Evolutionary conservation across 2,329 filamentous ascomycete genomes (phyloP).

Genomic region (Septoria linicola): DNA sequence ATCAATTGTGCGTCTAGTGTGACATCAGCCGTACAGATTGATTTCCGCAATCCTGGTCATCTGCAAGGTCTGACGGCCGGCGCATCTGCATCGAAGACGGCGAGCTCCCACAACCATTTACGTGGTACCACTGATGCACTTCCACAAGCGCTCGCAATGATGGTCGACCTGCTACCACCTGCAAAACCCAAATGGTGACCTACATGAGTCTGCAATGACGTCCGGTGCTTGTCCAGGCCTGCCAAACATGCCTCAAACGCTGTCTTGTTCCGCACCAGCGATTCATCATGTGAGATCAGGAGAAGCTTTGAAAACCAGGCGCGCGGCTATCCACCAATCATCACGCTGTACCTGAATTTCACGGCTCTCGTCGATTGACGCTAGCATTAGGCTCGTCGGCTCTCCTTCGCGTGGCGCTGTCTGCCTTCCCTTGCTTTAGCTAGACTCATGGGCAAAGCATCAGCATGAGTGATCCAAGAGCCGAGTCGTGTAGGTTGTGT

Average conservation of each 20-base stretch:
- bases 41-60: slow-evolving; percentile 3
- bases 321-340: slow-evolving; percentile 20
- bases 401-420: slow-evolving; percentile 13
- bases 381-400: slow-evolving; percentile 21
- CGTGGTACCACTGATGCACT: slow-evolving; percentile 2
- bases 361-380: neutral
- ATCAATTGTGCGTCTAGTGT: slow-evolving; percentile 6
- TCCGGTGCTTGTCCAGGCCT: neutral
- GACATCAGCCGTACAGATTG: slow-evolving; percentile 7
- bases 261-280: slow-evolving; percentile 4
- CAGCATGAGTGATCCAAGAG: neutral
- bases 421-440: neutral
- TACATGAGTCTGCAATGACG: neutral
- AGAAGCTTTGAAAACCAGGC: slow-evolving; percentile 11
- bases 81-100: neutral
- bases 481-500: slow-evolving; percentile 14
- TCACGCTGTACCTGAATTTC: slow-evolving; percentile 12
- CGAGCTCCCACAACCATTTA: neutral
- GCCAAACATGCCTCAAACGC: neutral
- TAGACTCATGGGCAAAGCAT: slow-evolving; percentile 4
- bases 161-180: too few relatives aligned
- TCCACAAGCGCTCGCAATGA: neutral
- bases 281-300: slow-evolving; percentile 14
- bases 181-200: neutral
- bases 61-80: neutral